Percentiles rank a stretch among this genome's conserved stretches.
phyloP scores from a whole-genome alignment of 1,284 basidiomycete genomes.

The Ceratorhiza oryzae-sativae region DNA sequence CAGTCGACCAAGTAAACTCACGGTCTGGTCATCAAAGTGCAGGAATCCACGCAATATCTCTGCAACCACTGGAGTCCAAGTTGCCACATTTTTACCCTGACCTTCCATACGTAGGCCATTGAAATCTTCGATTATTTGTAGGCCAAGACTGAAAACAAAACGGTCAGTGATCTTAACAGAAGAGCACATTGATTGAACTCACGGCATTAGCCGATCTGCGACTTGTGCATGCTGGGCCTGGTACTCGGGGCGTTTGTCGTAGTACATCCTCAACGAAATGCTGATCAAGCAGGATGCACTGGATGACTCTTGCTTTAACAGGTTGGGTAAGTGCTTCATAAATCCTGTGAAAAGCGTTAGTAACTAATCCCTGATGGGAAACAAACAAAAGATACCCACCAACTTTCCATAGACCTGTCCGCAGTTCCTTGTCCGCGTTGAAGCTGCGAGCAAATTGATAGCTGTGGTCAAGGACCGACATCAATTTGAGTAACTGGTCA shows the following conservation, averaged over 20 bases:
- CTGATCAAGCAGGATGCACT: slow-evolving; percentile 96
- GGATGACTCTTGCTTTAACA: slow-evolving; percentile 97
- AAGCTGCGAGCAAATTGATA: slow-evolving; percentile 98
- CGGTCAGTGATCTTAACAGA: slow-evolving; percentile 30
- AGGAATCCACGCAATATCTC: slow-evolving; percentile 93
- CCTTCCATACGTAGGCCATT: slow-evolving; percentile 89
- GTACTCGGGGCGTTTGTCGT: slow-evolving; percentile 86
- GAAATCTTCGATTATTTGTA: slow-evolving; percentile 91
- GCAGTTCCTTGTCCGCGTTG: slow-evolving; percentile 97
- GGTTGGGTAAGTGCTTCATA: slow-evolving; percentile 99
- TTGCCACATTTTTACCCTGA: slow-evolving; percentile 93
- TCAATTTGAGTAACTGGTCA: slow-evolving; percentile 88
- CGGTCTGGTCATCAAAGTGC: slow-evolving; percentile 86
- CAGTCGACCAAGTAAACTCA: no score
- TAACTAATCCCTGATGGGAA: neutral
- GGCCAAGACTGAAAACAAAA: slow-evolving; percentile 68
- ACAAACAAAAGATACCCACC: slow-evolving; percentile 64
- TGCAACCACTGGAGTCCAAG: slow-evolving; percentile 97
- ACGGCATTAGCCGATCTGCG: slow-evolving; percentile 90
- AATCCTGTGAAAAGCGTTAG: slow-evolving; percentile 69
- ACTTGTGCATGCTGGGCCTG: slow-evolving; percentile 83
- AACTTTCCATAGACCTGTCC: slow-evolving; percentile 99
- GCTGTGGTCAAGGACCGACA: slow-evolving; percentile 93
- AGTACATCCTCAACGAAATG: slow-evolving; percentile 92
- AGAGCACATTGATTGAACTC: slow-evolving; percentile 51